A percentile compares a stretch with the other conserved stretches of the same genome.
phyloP scores from a whole-genome alignment of 2,329 filamentous ascomycete species.

The Cladosporium halotolerans region DNA sequence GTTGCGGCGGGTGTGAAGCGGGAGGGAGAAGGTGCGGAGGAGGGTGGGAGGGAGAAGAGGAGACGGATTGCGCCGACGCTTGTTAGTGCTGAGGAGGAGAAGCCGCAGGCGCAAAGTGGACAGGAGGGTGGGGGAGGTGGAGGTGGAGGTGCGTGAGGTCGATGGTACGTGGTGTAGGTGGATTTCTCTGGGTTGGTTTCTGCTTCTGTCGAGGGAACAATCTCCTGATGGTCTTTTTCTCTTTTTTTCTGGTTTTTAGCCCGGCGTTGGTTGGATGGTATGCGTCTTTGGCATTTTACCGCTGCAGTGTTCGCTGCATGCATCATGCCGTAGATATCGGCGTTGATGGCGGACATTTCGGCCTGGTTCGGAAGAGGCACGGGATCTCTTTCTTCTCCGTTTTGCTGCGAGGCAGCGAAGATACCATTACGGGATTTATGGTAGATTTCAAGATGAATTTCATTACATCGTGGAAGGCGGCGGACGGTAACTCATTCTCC shows the following conservation, averaged over 20 bases:
- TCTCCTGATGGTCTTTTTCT: background rate
- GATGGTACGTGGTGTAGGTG: background rate
- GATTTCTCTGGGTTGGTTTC: background rate
- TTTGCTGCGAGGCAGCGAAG: too few relatives aligned
- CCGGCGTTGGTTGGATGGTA: conserved; percentile 8
- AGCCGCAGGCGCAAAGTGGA: background rate
- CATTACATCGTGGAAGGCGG: too few relatives aligned
- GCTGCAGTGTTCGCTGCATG: too few relatives aligned
- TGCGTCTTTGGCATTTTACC: too few relatives aligned
- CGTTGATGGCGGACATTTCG: too few relatives aligned
- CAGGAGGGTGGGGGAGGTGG: background rate
- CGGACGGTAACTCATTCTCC: too few relatives aligned
- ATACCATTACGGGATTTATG: too few relatives aligned
- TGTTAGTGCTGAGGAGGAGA: conserved; percentile 2
- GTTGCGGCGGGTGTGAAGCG: conserved; percentile 26
- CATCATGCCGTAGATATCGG: too few relatives aligned
- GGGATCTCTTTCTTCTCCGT: too few relatives aligned
- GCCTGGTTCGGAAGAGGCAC: too few relatives aligned
- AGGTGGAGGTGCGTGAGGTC: background rate
- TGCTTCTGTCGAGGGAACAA: background rate
- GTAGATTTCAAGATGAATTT: too few relatives aligned
- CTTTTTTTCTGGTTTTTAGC: conserved; percentile 6
- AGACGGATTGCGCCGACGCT: conserved; percentile 42
- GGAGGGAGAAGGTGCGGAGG: conserved; percentile 25
- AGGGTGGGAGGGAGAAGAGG: conserved; percentile 36